Percentiles rank a stretch among this genome's conserved stretches.
These are phyloP conservation scores for Fusarium keratoplasticum DNA, from an alignment of 2,329 filamentous ascomycete species.

Conservation along the genomic window DNA sequence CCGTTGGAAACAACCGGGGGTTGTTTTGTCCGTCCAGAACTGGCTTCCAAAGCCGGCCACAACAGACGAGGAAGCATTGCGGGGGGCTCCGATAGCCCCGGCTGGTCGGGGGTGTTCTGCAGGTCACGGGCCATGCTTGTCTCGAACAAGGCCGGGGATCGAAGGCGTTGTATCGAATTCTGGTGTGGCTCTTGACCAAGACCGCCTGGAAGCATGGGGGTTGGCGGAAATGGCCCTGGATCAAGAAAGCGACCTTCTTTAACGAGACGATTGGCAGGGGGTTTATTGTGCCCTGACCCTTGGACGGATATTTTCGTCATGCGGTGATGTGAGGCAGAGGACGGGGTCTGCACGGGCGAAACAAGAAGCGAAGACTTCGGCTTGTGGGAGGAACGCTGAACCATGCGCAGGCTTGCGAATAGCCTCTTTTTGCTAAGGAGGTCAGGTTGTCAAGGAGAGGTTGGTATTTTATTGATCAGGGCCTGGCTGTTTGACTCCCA, in stretches of 20 bases:
- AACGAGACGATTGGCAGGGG: constrained; percentile 22
- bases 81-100: constrained; percentile 27
- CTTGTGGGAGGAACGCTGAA: constrained; percentile 1
- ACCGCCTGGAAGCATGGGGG: constrained; percentile 5
- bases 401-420: constrained; percentile 13
- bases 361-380: constrained; percentile 16
- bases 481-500: neutral
- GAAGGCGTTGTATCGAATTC: constrained; percentile 37
- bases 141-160: constrained; percentile 35
- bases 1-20: constrained; percentile 29
- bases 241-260: constrained; percentile 28
- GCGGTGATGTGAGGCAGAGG: constrained; percentile 2
- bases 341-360: constrained; percentile 25
- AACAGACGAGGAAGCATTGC: constrained; percentile 30
- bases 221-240: constrained; percentile 18
- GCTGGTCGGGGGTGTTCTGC: constrained; percentile 33
- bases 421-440: constrained; percentile 5
- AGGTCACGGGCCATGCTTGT: constrained; percentile 37
- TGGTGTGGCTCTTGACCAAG: constrained; percentile 39
- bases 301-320: constrained; percentile 2
- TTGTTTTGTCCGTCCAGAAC: constrained; percentile 39
- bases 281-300: constrained; percentile 9
- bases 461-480: neutral
- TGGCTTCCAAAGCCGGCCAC: constrained; percentile 32
- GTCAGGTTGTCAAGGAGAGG: neutral